These are phyloP conservation scores for Vanilla planifolia DNA, from an alignment of 106 monocot species.

Conservation along the genomic window DNA sequence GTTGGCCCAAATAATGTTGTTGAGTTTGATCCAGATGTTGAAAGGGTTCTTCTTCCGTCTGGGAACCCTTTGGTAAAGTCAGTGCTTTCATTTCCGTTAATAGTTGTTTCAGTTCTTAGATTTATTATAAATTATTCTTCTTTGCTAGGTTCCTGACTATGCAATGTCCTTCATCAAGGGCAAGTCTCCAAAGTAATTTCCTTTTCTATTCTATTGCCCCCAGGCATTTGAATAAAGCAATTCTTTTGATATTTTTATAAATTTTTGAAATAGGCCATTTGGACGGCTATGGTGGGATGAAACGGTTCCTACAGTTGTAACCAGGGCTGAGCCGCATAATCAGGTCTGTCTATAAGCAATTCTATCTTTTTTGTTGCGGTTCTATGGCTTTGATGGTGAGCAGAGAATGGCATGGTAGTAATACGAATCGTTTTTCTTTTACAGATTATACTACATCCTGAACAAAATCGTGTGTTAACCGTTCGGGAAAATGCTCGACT, in stretches of 20 bases:
- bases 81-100: neutral
- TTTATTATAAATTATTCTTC: neutral
- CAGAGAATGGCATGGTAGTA: no score
- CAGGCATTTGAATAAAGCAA: neutral
- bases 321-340: conserved; percentile 52
- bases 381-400: neutral
- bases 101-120: no score
- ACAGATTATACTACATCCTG: conserved; percentile 70
- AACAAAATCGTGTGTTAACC: conserved; percentile 66
- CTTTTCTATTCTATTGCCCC: neutral
- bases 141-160: conserved; percentile 47
- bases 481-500: conserved; percentile 90
- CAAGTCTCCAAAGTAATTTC: conserved; percentile 51
- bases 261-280: conserved; percentile 43
- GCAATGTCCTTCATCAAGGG: conserved; percentile 45
- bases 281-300: conserved; percentile 70
- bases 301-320: conserved; percentile 61
- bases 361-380: neutral
- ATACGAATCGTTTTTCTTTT: neutral
- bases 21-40: conserved; percentile 12
- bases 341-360: conserved; percentile 16
- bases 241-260: neutral
- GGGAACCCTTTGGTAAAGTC: conserved; percentile 19
- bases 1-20: conserved; percentile 19
- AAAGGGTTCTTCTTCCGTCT: conserved; percentile 16